phyloP scores from a whole-genome alignment of 345 rosid species.

The Aegle marmelos region DNA sequence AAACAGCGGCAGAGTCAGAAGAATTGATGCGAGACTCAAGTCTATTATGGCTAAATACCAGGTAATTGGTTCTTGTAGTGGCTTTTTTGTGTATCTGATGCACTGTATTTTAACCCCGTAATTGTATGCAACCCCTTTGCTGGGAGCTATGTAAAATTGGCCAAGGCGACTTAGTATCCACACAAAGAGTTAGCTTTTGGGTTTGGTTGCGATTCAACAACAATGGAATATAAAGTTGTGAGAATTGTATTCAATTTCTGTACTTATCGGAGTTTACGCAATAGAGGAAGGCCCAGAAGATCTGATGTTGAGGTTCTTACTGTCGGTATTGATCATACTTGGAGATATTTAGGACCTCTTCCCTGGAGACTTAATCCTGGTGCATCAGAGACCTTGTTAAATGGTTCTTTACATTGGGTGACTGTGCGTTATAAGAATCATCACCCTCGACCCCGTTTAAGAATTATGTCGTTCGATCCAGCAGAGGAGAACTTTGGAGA shows the following conservation, averaged over 20 bases:
- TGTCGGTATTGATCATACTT: not conserved
- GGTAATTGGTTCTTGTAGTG: slow-evolving; percentile 6
- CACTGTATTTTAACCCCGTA: not conserved
- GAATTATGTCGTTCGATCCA: slow-evolving; percentile 7
- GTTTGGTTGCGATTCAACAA: not conserved
- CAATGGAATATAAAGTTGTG: not conserved
- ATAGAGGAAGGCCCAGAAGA: not conserved
- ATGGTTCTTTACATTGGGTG: slow-evolving; percentile 14
- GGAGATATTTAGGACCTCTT: slow-evolving; percentile 10
- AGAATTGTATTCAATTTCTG: not conserved
- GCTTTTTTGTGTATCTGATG: not conserved
- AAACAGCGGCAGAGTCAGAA: not conserved
- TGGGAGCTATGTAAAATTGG: not conserved
- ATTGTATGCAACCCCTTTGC: not conserved
- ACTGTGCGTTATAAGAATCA: not conserved
- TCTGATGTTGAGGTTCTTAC: slow-evolving; percentile 5
- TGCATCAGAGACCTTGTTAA: not conserved
- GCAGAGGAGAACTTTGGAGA: not conserved
- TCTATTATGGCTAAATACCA: not conserved
- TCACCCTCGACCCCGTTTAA: no score
- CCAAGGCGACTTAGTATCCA: not conserved
- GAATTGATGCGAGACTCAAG: not conserved
- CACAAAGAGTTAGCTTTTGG: not conserved
- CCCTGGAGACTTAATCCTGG: not conserved
- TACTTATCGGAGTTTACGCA: not conserved